Conservation (phyloP, 306 rosid species). For the Prunus campanulata region DNA sequence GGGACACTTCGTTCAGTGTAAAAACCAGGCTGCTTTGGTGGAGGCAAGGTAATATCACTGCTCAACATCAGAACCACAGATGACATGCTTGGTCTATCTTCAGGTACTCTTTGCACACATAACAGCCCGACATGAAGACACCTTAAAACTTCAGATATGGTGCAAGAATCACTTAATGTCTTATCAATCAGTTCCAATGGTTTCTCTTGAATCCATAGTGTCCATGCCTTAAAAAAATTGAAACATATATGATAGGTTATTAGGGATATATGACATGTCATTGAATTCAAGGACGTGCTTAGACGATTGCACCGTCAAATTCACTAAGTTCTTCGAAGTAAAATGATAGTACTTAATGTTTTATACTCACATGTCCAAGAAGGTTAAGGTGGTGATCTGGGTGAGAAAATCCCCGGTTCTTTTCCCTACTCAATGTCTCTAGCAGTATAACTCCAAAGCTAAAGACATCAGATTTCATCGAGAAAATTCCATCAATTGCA, state of each 20-base stretch:
- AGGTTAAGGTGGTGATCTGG: slow-evolving; percentile 21
- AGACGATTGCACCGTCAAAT: not conserved
- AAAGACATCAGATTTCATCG: slow-evolving; percentile 40
- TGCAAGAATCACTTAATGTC: not conserved
- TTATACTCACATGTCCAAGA: slow-evolving; percentile 26
- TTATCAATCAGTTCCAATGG: slow-evolving; percentile 10
- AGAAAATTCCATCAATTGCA: slow-evolving; percentile 42
- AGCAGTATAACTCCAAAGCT: slow-evolving; percentile 43
- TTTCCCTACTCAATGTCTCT: slow-evolving; percentile 29
- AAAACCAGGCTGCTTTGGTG: slow-evolving; percentile 25
- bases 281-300: not conserved
- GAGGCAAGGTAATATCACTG: slow-evolving; percentile 13
- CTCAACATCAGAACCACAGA: slow-evolving; percentile 14
- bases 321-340: not conserved
- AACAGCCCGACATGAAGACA: slow-evolving; percentile 20
- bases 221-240: slow-evolving; percentile 27
- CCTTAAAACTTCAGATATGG: slow-evolving; percentile 9
- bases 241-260: not conserved
- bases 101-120: slow-evolving; percentile 19
- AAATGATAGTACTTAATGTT: not conserved
- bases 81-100: slow-evolving; percentile 28
- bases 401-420: slow-evolving; percentile 19
- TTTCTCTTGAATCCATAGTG: slow-evolving; percentile 15
- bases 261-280: not conserved
- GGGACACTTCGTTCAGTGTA: not conserved